phyloP scores from a whole-genome alignment of 305 asterid genomes.

The Lippia alba region DNA sequence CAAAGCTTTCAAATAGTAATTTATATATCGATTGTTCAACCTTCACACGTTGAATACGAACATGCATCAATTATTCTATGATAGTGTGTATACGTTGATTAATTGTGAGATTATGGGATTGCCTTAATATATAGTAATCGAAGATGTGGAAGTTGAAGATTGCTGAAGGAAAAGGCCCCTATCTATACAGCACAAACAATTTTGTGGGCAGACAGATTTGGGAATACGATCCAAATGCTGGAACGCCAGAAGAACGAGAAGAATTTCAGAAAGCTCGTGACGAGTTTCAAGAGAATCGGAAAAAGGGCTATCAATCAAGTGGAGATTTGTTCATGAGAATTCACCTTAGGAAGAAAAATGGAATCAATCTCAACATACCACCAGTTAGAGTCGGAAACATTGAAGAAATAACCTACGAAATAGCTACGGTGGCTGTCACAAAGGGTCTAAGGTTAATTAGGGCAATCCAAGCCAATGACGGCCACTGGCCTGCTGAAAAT shows the following conservation, averaged over 20 bases:
- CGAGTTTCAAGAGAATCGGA: constrained; percentile 42
- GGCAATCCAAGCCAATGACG: constrained; percentile 76
- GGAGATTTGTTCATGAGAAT: constrained; percentile 55
- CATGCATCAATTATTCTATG: too few relatives aligned
- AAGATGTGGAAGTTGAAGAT: constrained; percentile 79
- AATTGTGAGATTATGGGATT: neutral
- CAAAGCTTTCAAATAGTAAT: too few relatives aligned
- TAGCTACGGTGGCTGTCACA: constrained; percentile 55
- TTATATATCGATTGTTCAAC: too few relatives aligned
- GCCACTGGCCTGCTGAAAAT: constrained; percentile 85
- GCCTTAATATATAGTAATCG: neutral
- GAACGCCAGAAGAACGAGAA: constrained; percentile 55
- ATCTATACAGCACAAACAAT: constrained; percentile 73
- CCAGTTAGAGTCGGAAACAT: constrained; percentile 56
- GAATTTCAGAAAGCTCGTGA: constrained; percentile 53
- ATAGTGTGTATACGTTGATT: too few relatives aligned
- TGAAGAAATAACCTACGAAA: constrained; percentile 53
- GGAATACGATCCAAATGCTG: constrained; percentile 64
- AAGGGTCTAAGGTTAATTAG: constrained; percentile 66
- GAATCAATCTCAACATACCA: constrained; percentile 57
- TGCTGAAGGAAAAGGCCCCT: constrained; percentile 64
- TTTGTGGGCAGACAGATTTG: constrained; percentile 73
- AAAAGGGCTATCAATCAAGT: constrained; percentile 55
- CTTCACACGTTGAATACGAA: too few relatives aligned
- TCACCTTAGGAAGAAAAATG: constrained; percentile 59